phyloP scores from a whole-genome alignment of 2,329 filamentous ascomycete genomes.

The Pseudopithomyces chartarum region DNA sequence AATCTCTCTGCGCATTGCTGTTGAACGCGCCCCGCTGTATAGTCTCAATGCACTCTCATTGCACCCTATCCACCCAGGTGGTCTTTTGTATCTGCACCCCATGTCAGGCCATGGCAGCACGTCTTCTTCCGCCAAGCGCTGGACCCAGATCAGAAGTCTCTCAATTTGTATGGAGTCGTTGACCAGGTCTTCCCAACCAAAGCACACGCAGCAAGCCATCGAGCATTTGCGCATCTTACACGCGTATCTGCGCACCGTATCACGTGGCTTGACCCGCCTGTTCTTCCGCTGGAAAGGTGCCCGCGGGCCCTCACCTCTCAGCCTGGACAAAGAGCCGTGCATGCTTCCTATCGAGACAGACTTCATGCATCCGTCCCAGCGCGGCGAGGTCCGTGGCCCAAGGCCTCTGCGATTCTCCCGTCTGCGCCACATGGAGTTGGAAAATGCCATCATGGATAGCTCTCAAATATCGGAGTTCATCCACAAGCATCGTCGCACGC shows the following conservation, averaged over 20 bases:
- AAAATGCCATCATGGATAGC: slow-evolving; percentile 74
- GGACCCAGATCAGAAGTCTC: slow-evolving; percentile 77
- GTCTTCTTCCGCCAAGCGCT: slow-evolving; percentile 72
- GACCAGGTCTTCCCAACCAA: slow-evolving; percentile 57
- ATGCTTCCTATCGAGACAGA: slow-evolving; percentile 59
- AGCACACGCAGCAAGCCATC: slow-evolving; percentile 63
- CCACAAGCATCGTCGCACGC: slow-evolving; percentile 66
- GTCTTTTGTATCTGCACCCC: slow-evolving; percentile 78
- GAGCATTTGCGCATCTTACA: slow-evolving; percentile 72
- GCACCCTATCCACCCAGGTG: slow-evolving; percentile 73
- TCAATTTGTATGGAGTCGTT: slow-evolving; percentile 72
- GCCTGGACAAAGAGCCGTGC: slow-evolving; percentile 72
- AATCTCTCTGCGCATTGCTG: slow-evolving; percentile 81
- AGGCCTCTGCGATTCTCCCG: slow-evolving; percentile 65
- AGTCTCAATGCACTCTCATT: slow-evolving; percentile 73
- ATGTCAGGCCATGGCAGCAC: slow-evolving; percentile 74
- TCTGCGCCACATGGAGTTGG: slow-evolving; percentile 70
- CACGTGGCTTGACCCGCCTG: slow-evolving; percentile 69
- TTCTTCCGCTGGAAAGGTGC: slow-evolving; percentile 77
- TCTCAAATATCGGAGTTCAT: slow-evolving; percentile 74
- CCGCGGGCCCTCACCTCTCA: slow-evolving; percentile 75
- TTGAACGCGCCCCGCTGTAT: slow-evolving; percentile 73
- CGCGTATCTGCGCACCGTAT: slow-evolving; percentile 76
- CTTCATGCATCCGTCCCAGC: slow-evolving; percentile 38
- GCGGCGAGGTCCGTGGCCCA: slow-evolving; percentile 39